Base-by-base conservation (phyloP, 2,329 filamentous ascomycete species). In the Tolypocladium nubicola region DNA sequence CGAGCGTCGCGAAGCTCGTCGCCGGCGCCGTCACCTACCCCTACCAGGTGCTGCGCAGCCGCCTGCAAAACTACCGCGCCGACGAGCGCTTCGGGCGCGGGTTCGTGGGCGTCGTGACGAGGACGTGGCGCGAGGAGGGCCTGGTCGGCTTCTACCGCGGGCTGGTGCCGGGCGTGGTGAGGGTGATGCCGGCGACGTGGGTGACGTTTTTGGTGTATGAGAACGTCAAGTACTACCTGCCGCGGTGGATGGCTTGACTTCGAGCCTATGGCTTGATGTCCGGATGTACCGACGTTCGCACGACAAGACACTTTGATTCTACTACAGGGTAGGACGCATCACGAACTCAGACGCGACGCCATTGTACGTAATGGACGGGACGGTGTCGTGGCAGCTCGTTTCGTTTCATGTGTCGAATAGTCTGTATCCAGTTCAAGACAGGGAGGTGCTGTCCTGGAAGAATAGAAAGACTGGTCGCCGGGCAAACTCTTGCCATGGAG, bases 131-230 rank as follows among this genome's bases (percentile, higher is more conserved):
- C 56, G 86, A 89, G 63, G 92, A 97, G 68, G 92, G 94, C 0
- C 59, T 88, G 38, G 75, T 81, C 11, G 93, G 93, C 0, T 97
- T 97, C 72, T 99, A 97, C 72, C 90, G 92, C 62, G 94, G 94
- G 1, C 76, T 97, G 58, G 84, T 90, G 45, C 92, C 93, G 1
- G 96, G 93, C 63, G 81, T 96, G n/a, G 77, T 96, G 55, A 83
- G 94, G 60, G 94, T 97, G 35, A 78, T 99, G 71, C 94, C 94
- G 4, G 92, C 91, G 38, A 97, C 94, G 4, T 96, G 94, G 83
- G 90, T 97, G 56, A 97, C 93, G 1, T 97, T 99, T 69, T 73
- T 99, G 65, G 92, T 97, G 30, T 97, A 97, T 73, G 94, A 99
- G 76, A 97, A 97, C 71, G 86, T 88, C 59, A 91, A 88, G 73